phyloP scores from a whole-genome alignment of 768 basidiomycete genomes.

The Russula sp. region DNA sequence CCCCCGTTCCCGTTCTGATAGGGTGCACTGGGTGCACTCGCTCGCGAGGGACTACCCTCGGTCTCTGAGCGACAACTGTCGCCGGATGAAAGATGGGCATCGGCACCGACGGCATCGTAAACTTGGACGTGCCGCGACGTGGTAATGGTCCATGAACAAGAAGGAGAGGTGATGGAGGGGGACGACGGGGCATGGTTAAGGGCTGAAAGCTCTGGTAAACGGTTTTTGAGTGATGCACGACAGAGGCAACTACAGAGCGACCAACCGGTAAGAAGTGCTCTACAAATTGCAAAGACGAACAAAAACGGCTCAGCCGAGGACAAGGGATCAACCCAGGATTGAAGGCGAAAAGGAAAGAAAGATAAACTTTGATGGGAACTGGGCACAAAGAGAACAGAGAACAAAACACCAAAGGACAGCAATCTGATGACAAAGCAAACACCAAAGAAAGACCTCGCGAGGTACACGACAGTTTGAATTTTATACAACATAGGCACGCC shows the following conservation, averaged over 20 bases:
- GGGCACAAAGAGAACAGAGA: not conserved
- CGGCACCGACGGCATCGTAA: constrained; percentile 61
- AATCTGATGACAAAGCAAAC: constrained; percentile 16
- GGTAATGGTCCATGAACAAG: constrained; percentile 57
- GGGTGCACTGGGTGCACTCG: not conserved
- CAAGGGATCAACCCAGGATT: constrained; percentile 11
- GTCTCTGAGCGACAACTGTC: not conserved
- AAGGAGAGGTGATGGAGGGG: constrained; percentile 58
- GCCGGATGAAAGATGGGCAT: constrained; percentile 36
- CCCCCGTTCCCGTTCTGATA: constrained; percentile 20
- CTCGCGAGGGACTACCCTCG: not conserved
- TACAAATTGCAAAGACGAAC: not conserved
- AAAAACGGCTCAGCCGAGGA: constrained; percentile 13
- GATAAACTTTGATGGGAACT: not conserved
- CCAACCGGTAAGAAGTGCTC: not conserved
- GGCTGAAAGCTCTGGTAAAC: not conserved
- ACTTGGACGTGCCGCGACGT: constrained; percentile 51
- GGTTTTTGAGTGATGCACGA: not conserved
- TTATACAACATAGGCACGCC: constrained; percentile 2
- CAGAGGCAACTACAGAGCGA: not conserved
- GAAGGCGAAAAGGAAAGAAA: not conserved
- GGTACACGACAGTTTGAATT: not conserved
- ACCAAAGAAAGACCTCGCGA: not conserved
- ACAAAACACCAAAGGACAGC: not conserved
- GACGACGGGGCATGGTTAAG: constrained; percentile 53